Evolutionary conservation across 2,329 filamentous ascomycete species (phyloP).

Genomic region (Aspergillus aculeatus): DNA sequence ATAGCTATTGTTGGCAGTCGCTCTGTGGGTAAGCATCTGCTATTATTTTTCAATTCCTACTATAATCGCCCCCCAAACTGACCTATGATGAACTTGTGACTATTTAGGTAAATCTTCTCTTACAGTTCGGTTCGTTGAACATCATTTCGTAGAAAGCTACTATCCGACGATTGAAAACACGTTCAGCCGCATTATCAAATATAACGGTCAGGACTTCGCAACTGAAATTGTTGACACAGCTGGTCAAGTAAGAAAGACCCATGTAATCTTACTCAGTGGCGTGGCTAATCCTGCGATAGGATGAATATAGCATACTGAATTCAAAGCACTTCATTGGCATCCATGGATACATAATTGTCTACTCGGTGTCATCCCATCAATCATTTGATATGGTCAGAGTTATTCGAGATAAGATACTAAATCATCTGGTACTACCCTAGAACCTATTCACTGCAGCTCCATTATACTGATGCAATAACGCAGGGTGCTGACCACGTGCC

Average conservation of each 20-base stretch:
- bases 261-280: background rate
- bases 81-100: constrained; percentile 13
- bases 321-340: constrained; percentile 99
- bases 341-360: constrained; percentile 97
- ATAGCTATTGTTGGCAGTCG: constrained; percentile 94
- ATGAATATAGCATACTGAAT: constrained; percentile 98
- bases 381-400: constrained; percentile 98
- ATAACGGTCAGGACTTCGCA: constrained; percentile 87
- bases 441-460: background rate
- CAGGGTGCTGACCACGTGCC: constrained; percentile 91
- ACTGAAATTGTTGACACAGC: constrained; percentile 99
- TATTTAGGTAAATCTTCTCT: constrained; percentile 88
- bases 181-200: constrained; percentile 91
- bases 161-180: constrained; percentile 99
- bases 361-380: constrained; percentile 90
- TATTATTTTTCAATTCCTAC: background rate
- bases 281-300: constrained; percentile 51
- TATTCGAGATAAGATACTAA: constrained; percentile 94
- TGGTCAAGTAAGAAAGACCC: constrained; percentile 66
- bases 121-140: constrained; percentile 94
- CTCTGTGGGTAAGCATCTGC: constrained; percentile 69
- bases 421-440: constrained; percentile 70
- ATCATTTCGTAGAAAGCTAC: constrained; percentile 97
- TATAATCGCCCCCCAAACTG: background rate
- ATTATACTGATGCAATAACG: constrained; percentile 2